phyloP scores from a whole-genome alignment of 495 filamentous ascomycete genomes.

The Elaphomyces granulatus region DNA sequence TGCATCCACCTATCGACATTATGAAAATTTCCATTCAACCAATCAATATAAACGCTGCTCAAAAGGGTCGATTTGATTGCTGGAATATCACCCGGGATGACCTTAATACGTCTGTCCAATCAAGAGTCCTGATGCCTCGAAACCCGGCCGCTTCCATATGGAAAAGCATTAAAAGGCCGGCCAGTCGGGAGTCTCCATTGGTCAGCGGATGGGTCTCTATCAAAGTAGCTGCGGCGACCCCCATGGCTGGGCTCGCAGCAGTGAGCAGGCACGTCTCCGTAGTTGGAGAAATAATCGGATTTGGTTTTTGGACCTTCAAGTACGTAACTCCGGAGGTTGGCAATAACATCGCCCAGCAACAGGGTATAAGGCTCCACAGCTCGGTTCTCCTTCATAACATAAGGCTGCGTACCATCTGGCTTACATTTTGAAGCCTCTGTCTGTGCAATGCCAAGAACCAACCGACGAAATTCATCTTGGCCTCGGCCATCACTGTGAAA shows the following conservation, averaged over 20 bases:
- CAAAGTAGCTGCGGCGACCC: constrained; percentile 15
- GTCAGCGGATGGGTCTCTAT: constrained; percentile 8
- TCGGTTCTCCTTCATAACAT: constrained; percentile 2
- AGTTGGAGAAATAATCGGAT: constrained; percentile 9
- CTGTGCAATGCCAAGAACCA: constrained; percentile 10
- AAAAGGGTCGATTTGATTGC: too few species aligned
- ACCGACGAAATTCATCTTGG: constrained; percentile 9
- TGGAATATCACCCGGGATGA: too few species aligned
- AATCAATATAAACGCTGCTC: too few species aligned
- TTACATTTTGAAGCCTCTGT: constrained; percentile 7
- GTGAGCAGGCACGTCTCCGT: constrained; percentile 2
- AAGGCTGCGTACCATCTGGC: background rate
- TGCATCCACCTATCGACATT: too few species aligned
- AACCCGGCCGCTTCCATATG: too few species aligned
- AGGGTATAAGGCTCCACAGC: constrained; percentile 8
- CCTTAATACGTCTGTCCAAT: too few species aligned
- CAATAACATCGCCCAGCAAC: constrained; percentile 13
- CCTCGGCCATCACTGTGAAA: constrained; percentile 14
- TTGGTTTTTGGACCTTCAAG: constrained; percentile 3
- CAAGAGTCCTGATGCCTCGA: too few species aligned
- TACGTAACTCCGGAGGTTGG: constrained; percentile 12
- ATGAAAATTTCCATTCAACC: too few species aligned
- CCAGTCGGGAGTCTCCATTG: constrained; percentile 2
- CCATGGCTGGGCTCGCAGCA: constrained; percentile 6
- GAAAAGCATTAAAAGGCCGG: background rate